Conservation (phyloP, 208 protist genomes). For the Leishmania guyanensis region DNA sequence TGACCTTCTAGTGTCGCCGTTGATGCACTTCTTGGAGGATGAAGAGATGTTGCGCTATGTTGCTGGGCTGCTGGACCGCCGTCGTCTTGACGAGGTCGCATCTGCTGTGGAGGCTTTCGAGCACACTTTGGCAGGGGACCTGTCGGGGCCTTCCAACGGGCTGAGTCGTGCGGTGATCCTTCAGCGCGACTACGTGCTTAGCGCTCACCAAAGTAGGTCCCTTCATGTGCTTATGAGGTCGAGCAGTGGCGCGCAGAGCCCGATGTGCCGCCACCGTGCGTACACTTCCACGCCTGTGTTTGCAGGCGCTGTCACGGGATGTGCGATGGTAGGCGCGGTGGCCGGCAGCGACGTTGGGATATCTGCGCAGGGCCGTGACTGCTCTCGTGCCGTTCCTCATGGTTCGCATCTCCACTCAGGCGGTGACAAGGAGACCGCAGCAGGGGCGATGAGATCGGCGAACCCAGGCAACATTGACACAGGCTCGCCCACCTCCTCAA, state of each 20-base stretch:
- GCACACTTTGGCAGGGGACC: neutral
- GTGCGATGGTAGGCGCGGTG: neutral
- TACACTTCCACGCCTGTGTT: neutral
- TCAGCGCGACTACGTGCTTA: slow-evolving; percentile 4
- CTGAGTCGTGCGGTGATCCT: neutral
- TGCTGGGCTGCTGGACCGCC: slow-evolving; percentile 9
- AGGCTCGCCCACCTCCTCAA: neutral
- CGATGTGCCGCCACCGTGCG: neutral
- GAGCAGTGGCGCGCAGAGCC: neutral
- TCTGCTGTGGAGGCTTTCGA: slow-evolving; percentile 9
- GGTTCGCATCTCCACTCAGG: neutral
- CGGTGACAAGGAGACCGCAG: neutral
- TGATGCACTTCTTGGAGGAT: slow-evolving; percentile 31
- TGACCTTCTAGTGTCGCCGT: slow-evolving; percentile 26
- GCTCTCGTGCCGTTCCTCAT: neutral
- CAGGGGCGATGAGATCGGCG: neutral
- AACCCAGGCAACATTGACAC: neutral
- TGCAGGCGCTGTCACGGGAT: neutral
- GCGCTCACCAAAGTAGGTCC: slow-evolving; percentile 5
- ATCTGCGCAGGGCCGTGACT: neutral
- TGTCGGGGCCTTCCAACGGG: neutral
- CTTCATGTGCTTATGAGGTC: neutral
- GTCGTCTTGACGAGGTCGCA: slow-evolving; percentile 11
- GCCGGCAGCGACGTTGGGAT: neutral
- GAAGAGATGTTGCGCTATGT: slow-evolving; percentile 17